Evolutionary conservation across 768 basidiomycete species (phyloP).

Genomic region (Tricholoma bakamatsutake): DNA sequence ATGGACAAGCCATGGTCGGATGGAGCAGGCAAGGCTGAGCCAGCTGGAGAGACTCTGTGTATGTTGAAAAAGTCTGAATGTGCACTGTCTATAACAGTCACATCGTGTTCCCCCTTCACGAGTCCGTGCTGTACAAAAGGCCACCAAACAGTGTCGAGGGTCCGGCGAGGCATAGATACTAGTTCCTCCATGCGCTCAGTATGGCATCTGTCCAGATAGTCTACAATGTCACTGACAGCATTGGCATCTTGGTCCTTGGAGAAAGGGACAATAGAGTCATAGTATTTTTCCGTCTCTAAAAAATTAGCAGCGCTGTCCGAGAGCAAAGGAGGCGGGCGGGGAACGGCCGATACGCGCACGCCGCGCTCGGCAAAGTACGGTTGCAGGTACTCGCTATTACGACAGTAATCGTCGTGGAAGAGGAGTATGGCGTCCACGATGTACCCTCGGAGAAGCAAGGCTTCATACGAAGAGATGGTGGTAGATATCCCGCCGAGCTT

Average conservation of each 20-base stretch:
- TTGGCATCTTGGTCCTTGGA: slow-evolving; percentile 19
- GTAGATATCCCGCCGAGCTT: slow-evolving; percentile 89
- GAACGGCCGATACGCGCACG: slow-evolving; percentile 46
- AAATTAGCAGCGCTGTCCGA: slow-evolving; percentile 41
- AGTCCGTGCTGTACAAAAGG: slow-evolving; percentile 92
- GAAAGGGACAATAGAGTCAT: slow-evolving; percentile 39
- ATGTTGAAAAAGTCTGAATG: slow-evolving; percentile 81
- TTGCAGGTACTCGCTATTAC: slow-evolving; percentile 77
- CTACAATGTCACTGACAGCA: slow-evolving; percentile 42
- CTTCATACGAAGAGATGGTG: slow-evolving; percentile 91
- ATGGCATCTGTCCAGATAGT: slow-evolving; percentile 62
- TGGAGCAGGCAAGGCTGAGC: not conserved
- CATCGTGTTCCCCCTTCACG: slow-evolving; percentile 60
- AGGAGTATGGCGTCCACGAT: slow-evolving; percentile 78
- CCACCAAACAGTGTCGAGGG: slow-evolving; percentile 87
- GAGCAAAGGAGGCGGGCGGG: slow-evolving; percentile 51
- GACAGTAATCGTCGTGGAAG: slow-evolving; percentile 83
- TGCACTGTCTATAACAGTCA: slow-evolving; percentile 91
- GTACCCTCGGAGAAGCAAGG: slow-evolving; percentile 85
- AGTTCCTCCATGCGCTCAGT: slow-evolving; percentile 61
- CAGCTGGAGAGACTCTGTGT: slow-evolving; percentile 29
- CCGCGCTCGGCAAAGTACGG: slow-evolving; percentile 76
- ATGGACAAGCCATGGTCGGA: slow-evolving; percentile 14
- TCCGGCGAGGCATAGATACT: slow-evolving; percentile 70
- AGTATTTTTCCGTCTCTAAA: slow-evolving; percentile 63